Evolutionary conservation across 202 grass and related monocot species (phyloP).

Genomic region (Cymbopogon flexuosus): DNA sequence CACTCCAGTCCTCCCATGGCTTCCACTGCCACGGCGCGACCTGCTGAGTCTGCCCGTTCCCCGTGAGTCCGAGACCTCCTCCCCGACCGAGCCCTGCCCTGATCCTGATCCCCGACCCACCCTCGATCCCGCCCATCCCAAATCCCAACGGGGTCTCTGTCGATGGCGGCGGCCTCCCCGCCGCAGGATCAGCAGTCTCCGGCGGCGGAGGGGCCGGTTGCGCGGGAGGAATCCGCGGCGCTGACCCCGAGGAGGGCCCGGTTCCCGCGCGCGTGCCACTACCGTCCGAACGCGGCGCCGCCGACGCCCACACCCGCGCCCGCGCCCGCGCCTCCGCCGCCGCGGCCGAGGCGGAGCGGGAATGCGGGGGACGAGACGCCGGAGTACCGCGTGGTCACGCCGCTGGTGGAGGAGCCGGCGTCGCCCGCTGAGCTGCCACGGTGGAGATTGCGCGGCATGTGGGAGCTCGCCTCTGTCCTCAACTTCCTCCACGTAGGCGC

Average conservation of each 20-base stretch:
- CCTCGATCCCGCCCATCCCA: conserved; percentile 4
- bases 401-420: conserved; percentile 51
- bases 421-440: conserved; percentile 48
- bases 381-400: conserved; percentile 65
- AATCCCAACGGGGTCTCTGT: not conserved
- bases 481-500: conserved; percentile 82
- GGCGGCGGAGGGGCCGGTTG: not conserved
- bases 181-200: conserved; percentile 26
- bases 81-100: conserved; percentile 1
- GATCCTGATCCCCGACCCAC: conserved; percentile 3
- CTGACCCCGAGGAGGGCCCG: conserved; percentile 41
- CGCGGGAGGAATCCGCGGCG: not conserved
- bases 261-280: conserved; percentile 79
- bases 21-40: conserved; percentile 13
- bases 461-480: conserved; percentile 86
- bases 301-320: conserved; percentile 32
- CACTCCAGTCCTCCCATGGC: conserved; percentile 8
- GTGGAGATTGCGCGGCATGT: conserved; percentile 79
- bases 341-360: conserved; percentile 36
- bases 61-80: conserved; percentile 22
- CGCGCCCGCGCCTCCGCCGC: conserved; percentile 19
- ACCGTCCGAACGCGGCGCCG: conserved; percentile 31
- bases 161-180: conserved; percentile 31
- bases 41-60: not conserved
- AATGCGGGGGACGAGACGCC: conserved; percentile 40